Percentiles rank a stretch among this genome's conserved stretches.
phyloP scores from a whole-genome alignment of 176 grass and related monocot species.

The Musa schizocarpa region DNA sequence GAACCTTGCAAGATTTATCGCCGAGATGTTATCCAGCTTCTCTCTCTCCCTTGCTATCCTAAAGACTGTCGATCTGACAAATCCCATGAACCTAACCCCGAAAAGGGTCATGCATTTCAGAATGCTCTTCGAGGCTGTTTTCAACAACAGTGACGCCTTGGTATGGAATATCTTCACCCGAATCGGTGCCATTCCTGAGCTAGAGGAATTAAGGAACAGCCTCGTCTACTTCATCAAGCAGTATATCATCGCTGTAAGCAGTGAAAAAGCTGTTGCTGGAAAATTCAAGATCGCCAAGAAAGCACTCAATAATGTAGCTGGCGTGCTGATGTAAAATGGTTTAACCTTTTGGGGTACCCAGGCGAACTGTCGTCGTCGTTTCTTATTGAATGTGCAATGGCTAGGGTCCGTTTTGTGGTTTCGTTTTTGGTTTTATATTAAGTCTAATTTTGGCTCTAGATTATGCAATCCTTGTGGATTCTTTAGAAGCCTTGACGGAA shows the following conservation, averaged over 20 bases:
- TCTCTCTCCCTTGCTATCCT: slow-evolving; percentile 62
- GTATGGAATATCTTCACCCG: slow-evolving; percentile 85
- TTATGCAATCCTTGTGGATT: too few species aligned
- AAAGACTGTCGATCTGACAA: slow-evolving; percentile 60
- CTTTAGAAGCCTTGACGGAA: too few species aligned
- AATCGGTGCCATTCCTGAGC: slow-evolving; percentile 46
- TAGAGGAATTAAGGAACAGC: slow-evolving; percentile 48
- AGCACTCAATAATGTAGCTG: slow-evolving; percentile 58
- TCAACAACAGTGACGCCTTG: slow-evolving; percentile 40
- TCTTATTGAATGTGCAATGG: too few species aligned
- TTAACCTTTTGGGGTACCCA: neutral
- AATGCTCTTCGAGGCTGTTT: slow-evolving; percentile 62
- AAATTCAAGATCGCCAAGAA: slow-evolving; percentile 83
- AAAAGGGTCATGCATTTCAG: slow-evolving; percentile 61
- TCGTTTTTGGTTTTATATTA: too few species aligned
- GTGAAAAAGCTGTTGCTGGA: slow-evolving; percentile 19
- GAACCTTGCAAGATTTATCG: slow-evolving; percentile 73
- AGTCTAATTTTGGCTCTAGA: too few species aligned
- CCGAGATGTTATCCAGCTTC: slow-evolving; percentile 64
- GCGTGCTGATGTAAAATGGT: slow-evolving; percentile 56
- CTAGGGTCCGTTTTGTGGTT: too few species aligned
- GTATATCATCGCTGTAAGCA: slow-evolving; percentile 40
- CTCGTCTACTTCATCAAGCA: slow-evolving; percentile 65
- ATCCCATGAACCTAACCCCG: slow-evolving; percentile 42
- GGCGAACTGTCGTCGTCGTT: too few species aligned